Evolutionary conservation across 495 filamentous ascomycete genomes (phyloP), one percentile per base, ranked within the genome.

Genomic region (Schizothecium vesticola): DNA sequence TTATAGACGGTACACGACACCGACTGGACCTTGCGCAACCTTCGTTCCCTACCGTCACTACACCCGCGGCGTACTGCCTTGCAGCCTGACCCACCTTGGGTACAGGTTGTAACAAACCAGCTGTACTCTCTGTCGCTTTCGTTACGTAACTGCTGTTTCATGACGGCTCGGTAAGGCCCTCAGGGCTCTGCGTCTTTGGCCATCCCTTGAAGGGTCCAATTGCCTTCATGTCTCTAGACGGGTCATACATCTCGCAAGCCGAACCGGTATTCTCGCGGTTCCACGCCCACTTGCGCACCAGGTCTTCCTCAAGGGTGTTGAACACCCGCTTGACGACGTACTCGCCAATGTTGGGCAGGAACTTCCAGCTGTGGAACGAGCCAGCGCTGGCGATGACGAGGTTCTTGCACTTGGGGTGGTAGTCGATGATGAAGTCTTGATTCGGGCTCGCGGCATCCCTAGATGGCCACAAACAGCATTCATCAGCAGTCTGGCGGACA

Each of bases 301-400:
- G 65, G 19, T 82, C 81, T 1, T 77, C 73, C 23, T 78, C 78
- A 2, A 87, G 71, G 10, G 79, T 74, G 3, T 80, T 83, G 22
- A 84, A 77, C 10, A 89, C 73, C 85, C 88, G 83, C 58, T 84
- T 73, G 1, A 83, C 79, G 31, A 89, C 83, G 70, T 89, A 87
- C 26, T 84, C 80, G 19, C 87, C 87, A 56, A 89, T 78, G 13
- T 84, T 82, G 0, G 87, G 86, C 65, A 88, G 78, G 77, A 89
- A 89, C 72, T 89, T 89, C 77, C 79, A 89, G 9, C 81, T 78
- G 62, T 85, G 82, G 67, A 83, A 84, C 23, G 81, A 82, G 9
- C 83, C 83, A n/a, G 72, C 79, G 5, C 76, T 80, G 2, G 83
- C 83, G 62, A 85, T 64, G 59, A 77, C 80, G 0, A 85, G 69